Evolutionary conservation across 306 rosid genomes (phyloP).

Genomic region (Clitoria ternatea): DNA sequence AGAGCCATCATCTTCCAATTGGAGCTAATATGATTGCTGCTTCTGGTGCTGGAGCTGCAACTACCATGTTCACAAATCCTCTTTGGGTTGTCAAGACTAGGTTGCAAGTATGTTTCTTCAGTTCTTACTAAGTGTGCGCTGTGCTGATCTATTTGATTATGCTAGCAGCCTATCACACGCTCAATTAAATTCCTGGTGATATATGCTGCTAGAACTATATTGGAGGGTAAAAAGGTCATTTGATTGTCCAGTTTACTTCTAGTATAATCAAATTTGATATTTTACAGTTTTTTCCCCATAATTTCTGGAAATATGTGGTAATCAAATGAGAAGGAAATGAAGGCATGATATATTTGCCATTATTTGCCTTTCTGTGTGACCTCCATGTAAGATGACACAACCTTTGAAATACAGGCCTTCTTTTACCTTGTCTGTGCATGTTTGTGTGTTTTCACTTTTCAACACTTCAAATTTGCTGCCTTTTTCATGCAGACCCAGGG

Average conservation of each 20-base stretch:
- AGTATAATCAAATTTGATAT: not conserved
- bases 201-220: not conserved
- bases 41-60: constrained; percentile 89
- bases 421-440: not conserved
- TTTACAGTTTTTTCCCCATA: not conserved
- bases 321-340: not conserved
- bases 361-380: constrained; percentile 14
- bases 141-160: not conserved
- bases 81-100: constrained; percentile 97
- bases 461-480: constrained; percentile 2
- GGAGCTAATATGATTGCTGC: constrained; percentile 90
- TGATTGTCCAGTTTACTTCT: not conserved
- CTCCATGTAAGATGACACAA: constrained; percentile 12
- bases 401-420: not conserved
- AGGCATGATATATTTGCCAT: not conserved
- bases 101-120: constrained; percentile 60
- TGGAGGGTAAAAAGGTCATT: not conserved
- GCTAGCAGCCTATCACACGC: not conserved
- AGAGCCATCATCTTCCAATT: constrained; percentile 59
- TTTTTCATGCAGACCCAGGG: constrained; percentile 68
- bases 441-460: constrained; percentile 15
- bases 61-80: constrained; percentile 76
- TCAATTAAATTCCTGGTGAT: not conserved
- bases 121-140: constrained; percentile 2
- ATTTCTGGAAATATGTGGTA: constrained; percentile 31